Evolutionary conservation across 768 basidiomycete genomes (phyloP), one percentile per base, ranked within the genome.

Genomic region (Cantharellus anzutake): DNA sequence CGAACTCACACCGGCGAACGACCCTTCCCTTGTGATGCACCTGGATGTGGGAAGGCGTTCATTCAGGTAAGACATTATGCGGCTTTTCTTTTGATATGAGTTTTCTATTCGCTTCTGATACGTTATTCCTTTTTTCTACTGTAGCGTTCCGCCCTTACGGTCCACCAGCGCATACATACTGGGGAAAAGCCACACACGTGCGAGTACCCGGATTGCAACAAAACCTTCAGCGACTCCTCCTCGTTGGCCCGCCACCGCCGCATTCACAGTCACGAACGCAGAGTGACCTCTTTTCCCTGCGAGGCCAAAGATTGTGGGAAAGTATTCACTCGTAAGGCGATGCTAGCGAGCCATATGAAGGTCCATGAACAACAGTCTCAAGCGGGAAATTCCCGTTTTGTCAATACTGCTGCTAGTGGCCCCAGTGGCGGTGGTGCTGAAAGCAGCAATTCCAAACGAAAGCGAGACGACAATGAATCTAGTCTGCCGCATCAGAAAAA

Each of bases 151-250:
- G 90, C 90, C 37, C 73, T 94, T 60, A 86, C 87, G 62, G 90
- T 94, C 2, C 91, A 94, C 69, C 75, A 77, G 57, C 82, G 91
- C 20, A 87, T 90, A 2, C 91, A 94, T 68, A 92, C 91, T 3
- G 91, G 91, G 42, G 91, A 94, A 72, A 87, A 89, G 66, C 91
- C 91, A 5, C 91, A 94, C 69, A 79, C 76, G 56, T 94, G 91
- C 72, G 86, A 89, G 73, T 89, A 90, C 68, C 85, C 84, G 2
- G 85, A 80, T 4, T 94, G 90, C 70, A 79, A 77, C 56, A 89
- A 86, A 73, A 86, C 84, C 0, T 94, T 93, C 71, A 82, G 86
- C 53, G 90, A 94, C 68, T 93, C 90, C 2, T 90, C 88, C 66
- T 87, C 85, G 71, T 78, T 94, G 51, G 90, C 91, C 56, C 80